phyloP scores from a whole-genome alignment of 1,284 basidiomycete species.

The Abortiporus biennis region DNA sequence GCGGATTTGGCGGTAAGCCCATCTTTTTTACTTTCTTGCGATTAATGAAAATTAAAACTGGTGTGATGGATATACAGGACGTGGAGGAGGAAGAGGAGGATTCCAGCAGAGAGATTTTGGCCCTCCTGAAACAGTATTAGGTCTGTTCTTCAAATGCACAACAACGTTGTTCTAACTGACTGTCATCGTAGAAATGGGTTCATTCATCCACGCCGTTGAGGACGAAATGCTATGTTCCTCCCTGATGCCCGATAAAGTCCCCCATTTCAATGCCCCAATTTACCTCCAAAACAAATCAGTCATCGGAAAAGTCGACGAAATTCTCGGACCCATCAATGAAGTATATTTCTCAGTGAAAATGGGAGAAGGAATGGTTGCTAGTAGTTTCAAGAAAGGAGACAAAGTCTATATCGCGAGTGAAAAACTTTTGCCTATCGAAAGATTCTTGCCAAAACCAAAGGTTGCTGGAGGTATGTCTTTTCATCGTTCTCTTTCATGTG shows the following conservation, averaged over 20 bases:
- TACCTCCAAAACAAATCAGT: conserved; percentile 97
- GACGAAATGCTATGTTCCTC: conserved; percentile 97
- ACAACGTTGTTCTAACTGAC: not conserved
- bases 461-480: conserved; percentile 54
- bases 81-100: conserved; percentile 22
- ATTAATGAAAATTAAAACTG: not conserved
- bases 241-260: conserved; percentile 83
- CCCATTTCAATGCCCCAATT: conserved; percentile 99
- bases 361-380: conserved; percentile 93
- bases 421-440: conserved; percentile 93
- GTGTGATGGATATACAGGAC: too few species aligned
- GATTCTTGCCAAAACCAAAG: conserved; percentile 98
- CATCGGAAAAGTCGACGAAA: conserved; percentile 96
- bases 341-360: conserved; percentile 99
- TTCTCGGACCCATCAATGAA: conserved; percentile 96
- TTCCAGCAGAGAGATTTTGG: conserved; percentile 70
- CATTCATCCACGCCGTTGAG: conserved; percentile 93
- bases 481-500: conserved; percentile 8
- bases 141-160: conserved; percentile 23
- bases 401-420: conserved; percentile 97
- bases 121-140: conserved; percentile 81
- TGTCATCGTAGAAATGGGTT: conserved; percentile 66
- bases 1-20: not conserved
- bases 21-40: not conserved
- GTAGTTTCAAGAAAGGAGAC: conserved; percentile 95